Evolutionary conservation across 2,329 filamentous ascomycete genomes (phyloP), one percentile per base, ranked within the genome.

Genomic region (Penicillium sp.): DNA sequence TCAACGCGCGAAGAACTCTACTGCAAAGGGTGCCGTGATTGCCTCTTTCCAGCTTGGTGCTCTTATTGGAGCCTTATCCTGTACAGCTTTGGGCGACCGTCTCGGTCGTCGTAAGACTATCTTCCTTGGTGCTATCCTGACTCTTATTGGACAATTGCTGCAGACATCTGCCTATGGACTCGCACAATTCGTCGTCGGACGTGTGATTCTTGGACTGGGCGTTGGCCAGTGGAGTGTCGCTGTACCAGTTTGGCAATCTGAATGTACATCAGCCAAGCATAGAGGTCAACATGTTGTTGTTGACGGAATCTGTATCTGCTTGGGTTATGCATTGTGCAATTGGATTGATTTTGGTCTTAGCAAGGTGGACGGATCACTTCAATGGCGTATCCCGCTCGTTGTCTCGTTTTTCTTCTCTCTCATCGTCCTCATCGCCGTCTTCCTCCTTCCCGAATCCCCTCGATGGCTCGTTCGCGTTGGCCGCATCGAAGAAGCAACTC

Each of bases 181-280:
- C n/a, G 61, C 73, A 1, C 79, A 81, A 54, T 74, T 82, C 49
- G 76, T 81, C 45, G 71, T 79, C 26, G 78, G 77, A 6, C 74
- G 80, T 50, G 53, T 82, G 18, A 69, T 82, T n/a, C 76, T 78
- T 12, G 80, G 80, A 25, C 63, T 80, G 46, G 81, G 79, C 7
- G 79, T 80, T 48, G 75, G 78, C 15, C 67, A 80, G 57, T 77
- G 77, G 48, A 79, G 76, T 4, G 76, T 74, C 2, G 78, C 77
- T 1, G 77, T 81, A 2, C 78, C 79, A 1, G 78, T 76, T 5
- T 81, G 77, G 77, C 79, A 81, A 52, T 76, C 74, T 0, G 78
- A 81, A 65, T 79, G 75, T 23, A 76, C 77, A 6, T 76, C 77
- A 51, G 73, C 77, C 4, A 77, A 81, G 58, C 69, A 74, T 46